Base-by-base conservation (phyloP, 176 grass and related monocot species). In the Rhynchospora tenuis region DNA sequence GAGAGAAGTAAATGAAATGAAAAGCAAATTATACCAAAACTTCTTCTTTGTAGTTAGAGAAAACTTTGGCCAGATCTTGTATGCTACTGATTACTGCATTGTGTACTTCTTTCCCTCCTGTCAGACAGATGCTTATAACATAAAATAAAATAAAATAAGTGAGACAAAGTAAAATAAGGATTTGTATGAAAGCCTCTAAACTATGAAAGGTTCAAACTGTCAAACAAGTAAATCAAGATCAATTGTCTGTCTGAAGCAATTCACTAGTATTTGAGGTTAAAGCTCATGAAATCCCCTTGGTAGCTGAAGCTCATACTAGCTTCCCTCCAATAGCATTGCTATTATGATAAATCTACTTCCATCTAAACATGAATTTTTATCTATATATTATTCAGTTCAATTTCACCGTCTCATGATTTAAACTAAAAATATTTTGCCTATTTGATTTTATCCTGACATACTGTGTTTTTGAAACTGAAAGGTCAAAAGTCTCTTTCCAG, bases 41-140 rank as follows among this genome's bases (percentile, higher is more conserved):
- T 95, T 99, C 96, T 73, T 99, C 91, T 38, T 93, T 85, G 80
- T 95, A 99, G 87, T 84, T 87, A 73, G 91, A 89, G 70, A 99
- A 95, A 84, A 90, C 92, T 62, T 95, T 95, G 81, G 89, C 88
- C 56, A 99, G 85, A 61, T 98, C 96, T 58, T 98, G 96, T 90
- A 95, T 95, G 81, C 93, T 93, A 84, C 96, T 99, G 75, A 99
- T 93, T 85, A 99, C 91, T 12, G 96, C 93, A 89, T 99, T 88
- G 68, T 99, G 94, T 55, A 99, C 89, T 89, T 93, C 96, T 81
- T 93, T 99, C 33, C 88, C 93, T 74, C 93, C 93, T 81, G 93
- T 91, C 66, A 99, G 88, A 86, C 96, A 99, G 82, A 93, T 81
- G 67, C 93, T 99, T 85, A 50, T 86, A 80, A 74, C 82, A 89